Percentiles rank a stretch among this genome's conserved stretches.
These are phyloP conservation scores for Hyphopichia burtonii DNA, from an alignment of 1,139 yeast genomes.

Conservation along the genomic window DNA sequence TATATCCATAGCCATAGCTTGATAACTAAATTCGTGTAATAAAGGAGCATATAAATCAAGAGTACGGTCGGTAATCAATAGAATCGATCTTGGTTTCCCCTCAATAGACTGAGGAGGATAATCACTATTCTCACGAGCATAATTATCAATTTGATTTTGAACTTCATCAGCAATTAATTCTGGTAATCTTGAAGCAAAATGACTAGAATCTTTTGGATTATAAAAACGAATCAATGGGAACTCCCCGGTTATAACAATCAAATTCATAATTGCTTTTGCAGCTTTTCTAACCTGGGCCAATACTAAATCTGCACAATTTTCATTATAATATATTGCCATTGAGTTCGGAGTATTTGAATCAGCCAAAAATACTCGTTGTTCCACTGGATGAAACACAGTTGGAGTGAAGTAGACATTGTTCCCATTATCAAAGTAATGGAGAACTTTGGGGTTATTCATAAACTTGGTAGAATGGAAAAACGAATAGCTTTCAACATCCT, in stretches of 20 bases:
- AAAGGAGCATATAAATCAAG: slow-evolving; percentile 83
- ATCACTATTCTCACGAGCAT: slow-evolving; percentile 66
- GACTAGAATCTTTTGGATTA: slow-evolving; percentile 45
- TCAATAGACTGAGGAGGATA: slow-evolving; percentile 59
- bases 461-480: slow-evolving; percentile 29
- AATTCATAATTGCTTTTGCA: slow-evolving; percentile 61
- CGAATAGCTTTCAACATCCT: slow-evolving; percentile 22
- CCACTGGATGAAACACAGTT: slow-evolving; percentile 33
- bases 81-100: slow-evolving; percentile 66
- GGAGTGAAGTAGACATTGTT: slow-evolving; percentile 25
- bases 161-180: slow-evolving; percentile 71
- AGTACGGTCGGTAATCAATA: slow-evolving; percentile 79
- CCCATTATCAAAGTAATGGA: slow-evolving; percentile 31
- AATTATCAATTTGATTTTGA: slow-evolving; percentile 70
- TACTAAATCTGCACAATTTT: slow-evolving; percentile 61
- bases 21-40: slow-evolving; percentile 89
- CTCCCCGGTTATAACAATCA: slow-evolving; percentile 69
- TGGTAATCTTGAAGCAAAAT: slow-evolving; percentile 62
- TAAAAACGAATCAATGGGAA: slow-evolving; percentile 82
- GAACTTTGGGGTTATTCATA: slow-evolving; percentile 29
- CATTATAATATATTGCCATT: slow-evolving; percentile 72
- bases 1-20: slow-evolving; percentile 87
- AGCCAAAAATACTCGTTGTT: slow-evolving; percentile 38
- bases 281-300: slow-evolving; percentile 56
- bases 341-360: slow-evolving; percentile 49